Evolutionary conservation across 345 rosid species (phyloP), one percentile per base, ranked within the genome.

Genomic region (Alliaria petiolata): DNA sequence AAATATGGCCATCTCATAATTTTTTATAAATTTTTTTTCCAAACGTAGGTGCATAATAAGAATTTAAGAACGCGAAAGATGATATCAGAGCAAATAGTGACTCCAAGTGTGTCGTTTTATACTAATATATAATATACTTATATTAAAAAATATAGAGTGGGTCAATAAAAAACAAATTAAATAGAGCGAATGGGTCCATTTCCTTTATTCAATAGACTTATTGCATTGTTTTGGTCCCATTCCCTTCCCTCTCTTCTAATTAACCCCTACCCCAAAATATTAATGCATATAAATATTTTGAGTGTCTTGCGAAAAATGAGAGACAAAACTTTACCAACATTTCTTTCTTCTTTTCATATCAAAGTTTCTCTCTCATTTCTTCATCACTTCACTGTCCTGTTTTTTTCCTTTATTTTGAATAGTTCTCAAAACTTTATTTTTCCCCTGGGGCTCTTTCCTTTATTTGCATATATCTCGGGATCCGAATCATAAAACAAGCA

Each of bases 201-300:
- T 52, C 79, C 74, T 75, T 75, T 75, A 68, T 75, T 67, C 42
- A 67, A 60, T 45, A 52, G 74, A 53, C 61, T 63, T 56, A 62
- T 69, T 62, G 67, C 76, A 56, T 38, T 54, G 62, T 60, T 54
- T 57, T 70, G 71, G 76, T 70, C 67, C 80, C 75, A 54, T 68
- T 44, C 5, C 47, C 51, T 30, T 20, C 40, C 33, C n/a, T 31
- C 57, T 31, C 53, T 53, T 31, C 47, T 47, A n/a, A n/a, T n/a
- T n/a, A 52, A 67, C 70, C 30, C 40, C 12, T 67, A 40, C 62
- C n/a, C 55, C 45, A 40, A 22, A 38, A 49, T 57, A 70, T 70
- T 63, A 38, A 70, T 70, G 75, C 70, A 17, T 70, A 76, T 76
- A 76, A 76, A 70, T 76, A 76, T 76, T 60, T 63, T 62, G 70